phyloP scores from a whole-genome alignment of 192 early-diverging fungal species.

The Podila verticillata region DNA sequence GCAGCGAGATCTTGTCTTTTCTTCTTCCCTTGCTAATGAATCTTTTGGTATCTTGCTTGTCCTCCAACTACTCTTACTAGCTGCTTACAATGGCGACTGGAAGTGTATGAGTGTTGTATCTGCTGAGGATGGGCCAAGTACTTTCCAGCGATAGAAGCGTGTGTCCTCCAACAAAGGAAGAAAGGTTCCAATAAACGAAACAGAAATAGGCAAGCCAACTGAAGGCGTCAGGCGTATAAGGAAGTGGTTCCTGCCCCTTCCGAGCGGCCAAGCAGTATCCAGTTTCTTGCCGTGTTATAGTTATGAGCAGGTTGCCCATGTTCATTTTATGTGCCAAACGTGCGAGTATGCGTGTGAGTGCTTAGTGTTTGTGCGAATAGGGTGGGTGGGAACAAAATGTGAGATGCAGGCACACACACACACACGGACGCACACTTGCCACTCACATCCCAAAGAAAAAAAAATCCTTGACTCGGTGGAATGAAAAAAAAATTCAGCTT shows the following conservation, averaged over 20 bases:
- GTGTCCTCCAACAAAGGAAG: no score
- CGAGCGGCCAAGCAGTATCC: slow-evolving; percentile 8
- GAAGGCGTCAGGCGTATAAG: neutral
- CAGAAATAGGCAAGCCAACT: neutral
- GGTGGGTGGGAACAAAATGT: neutral
- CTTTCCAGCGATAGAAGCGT: slow-evolving; percentile 22
- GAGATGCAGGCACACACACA: neutral
- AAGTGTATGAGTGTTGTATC: slow-evolving; percentile 68
- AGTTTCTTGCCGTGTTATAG: neutral
- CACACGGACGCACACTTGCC: no score
- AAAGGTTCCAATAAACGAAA: neutral
- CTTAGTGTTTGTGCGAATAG: neutral
- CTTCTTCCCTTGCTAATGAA: neutral
- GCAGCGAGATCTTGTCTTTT: neutral
- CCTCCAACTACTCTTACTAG: neutral
- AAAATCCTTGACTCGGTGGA: slow-evolving; percentile 38
- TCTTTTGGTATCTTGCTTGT: neutral
- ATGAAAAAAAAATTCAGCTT: slow-evolving; percentile 5
- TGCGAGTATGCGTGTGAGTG: neutral
- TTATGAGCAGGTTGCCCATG: neutral
- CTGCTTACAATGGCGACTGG: slow-evolving; percentile 64
- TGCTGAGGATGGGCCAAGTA: slow-evolving; percentile 54
- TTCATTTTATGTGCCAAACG: neutral
- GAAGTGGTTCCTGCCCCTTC: slow-evolving; percentile 15
- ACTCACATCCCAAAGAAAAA: slow-evolving; percentile 19